Base-by-base conservation (phyloP, 768 basidiomycete genomes). In the Amyloporia xantha region DNA sequence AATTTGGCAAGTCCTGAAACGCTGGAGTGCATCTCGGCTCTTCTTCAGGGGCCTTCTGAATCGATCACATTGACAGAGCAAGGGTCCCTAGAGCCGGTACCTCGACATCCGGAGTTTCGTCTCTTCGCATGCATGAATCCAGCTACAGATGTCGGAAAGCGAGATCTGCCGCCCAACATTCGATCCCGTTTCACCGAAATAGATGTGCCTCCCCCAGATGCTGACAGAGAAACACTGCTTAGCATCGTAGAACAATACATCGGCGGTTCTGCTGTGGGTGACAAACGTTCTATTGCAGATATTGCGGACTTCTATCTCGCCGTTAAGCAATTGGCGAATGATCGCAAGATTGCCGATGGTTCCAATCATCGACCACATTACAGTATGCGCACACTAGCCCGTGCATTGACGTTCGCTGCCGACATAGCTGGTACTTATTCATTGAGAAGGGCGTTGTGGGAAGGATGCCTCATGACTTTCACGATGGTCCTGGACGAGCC, bases 91-190 rank as follows among this genome's bases (percentile, higher is more conserved):
- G 90, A 93, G 57, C 86, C 89, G 1, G 76, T 98, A 24, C 84
- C 85, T 42, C 86, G 96, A 0, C 96, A 99, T 64, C 82, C 91
- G 15, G 86, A 95, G 59, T 99, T 99, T 71, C 87, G 95, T 17
- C 74, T 98, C 4, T 98, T 98, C 60, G 93, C 93, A 3, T 99
- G 96, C 64, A 99, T 99, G 96, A 99, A 99, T 62, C 96, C 96
- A 4, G 96, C 96, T 0, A 99, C 94, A 3, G 96, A 99, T 58
- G 88, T 97, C 12, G 96, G 96, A 27, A 99, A 98, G 72, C 96
- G 93, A 59, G 95, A 98, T 59, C 82, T 99, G 0, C 91, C 92
- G 15, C 84, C 89, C 4, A 86, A 85, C 59, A 88, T 98, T 42
- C 83, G 94, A 28, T 79, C 86, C 9, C 82, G 88, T 25, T 98